Evolutionary conservation across 257 asterid species (phyloP).

Genomic region (Striga asiatica): DNA sequence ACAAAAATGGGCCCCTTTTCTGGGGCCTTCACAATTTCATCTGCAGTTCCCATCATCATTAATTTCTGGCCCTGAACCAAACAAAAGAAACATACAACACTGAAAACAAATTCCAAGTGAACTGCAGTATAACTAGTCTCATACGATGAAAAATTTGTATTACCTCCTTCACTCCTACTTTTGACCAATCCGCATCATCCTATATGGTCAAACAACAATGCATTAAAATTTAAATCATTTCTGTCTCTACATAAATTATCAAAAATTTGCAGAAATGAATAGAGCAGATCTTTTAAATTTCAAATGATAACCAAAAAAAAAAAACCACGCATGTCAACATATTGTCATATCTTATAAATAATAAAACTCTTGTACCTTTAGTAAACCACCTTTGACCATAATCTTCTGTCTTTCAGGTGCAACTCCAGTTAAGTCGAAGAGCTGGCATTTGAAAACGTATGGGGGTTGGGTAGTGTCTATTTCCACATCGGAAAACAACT

Average conservation of each 20-base stretch:
- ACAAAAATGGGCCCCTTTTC: conserved; percentile 86
- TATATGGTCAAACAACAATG: conserved; percentile 21
- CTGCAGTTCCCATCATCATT: conserved; percentile 99
- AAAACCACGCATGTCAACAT: not conserved
- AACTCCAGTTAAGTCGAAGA: conserved; percentile 92
- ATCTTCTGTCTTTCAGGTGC: conserved; percentile 99
- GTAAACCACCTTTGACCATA: conserved; percentile 94
- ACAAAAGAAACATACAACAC: not conserved
- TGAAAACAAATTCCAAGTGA: conserved; percentile 5
- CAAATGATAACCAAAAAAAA: not conserved
- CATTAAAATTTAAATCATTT: conserved; percentile 10
- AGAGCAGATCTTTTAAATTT: conserved; percentile 2
- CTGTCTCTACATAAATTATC: not conserved
- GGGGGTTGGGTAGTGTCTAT: conserved; percentile 89
- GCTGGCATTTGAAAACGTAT: conserved; percentile 86
- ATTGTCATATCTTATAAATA: not conserved
- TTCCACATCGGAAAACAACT: conserved; percentile 64
- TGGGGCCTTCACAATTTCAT: conserved; percentile 94
- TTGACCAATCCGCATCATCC: conserved; percentile 97
- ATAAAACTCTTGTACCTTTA: conserved; percentile 57
- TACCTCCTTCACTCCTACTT: conserved; percentile 91
- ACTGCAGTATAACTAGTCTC: not conserved
- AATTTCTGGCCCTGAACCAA: conserved; percentile 82
- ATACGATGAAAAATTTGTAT: not conserved
- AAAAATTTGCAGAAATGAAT: conserved; percentile 1